These are phyloP conservation scores for Backusella tarrabulga DNA, from an alignment of 192 early-diverging fungal genomes.

Conservation along the genomic window DNA sequence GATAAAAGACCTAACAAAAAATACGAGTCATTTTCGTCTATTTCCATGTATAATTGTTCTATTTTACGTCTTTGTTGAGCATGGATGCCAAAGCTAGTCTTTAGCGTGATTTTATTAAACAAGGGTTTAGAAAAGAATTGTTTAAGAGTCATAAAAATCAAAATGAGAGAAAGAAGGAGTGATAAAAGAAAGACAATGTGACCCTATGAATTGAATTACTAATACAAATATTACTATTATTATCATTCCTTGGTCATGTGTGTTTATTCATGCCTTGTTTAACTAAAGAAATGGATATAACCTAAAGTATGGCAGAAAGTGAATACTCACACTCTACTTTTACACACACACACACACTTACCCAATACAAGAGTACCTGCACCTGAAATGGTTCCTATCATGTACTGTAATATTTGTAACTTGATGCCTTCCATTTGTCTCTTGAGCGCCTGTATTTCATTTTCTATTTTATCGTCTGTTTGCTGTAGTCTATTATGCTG, in stretches of 20 bases:
- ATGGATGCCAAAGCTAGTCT: not conserved
- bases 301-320: not conserved
- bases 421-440: slow-evolving; percentile 91
- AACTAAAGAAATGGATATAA: slow-evolving; percentile 20
- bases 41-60: not conserved
- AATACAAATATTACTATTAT: not conserved
- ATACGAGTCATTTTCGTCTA: not conserved
- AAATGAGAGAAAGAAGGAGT: not conserved
- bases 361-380: slow-evolving; percentile 76
- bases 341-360: slow-evolving; percentile 11
- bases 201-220: not conserved
- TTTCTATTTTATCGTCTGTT: slow-evolving; percentile 83
- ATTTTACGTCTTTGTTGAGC: not conserved
- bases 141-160: not conserved
- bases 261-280: not conserved
- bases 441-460: slow-evolving; percentile 76
- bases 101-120: not conserved
- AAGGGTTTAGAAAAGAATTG: not conserved
- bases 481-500: slow-evolving; percentile 83
- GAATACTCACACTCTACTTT: not conserved
- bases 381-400: slow-evolving; percentile 80
- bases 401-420: slow-evolving; percentile 76
- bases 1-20: not conserved
- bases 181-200: not conserved
- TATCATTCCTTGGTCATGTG: not conserved